Conservation (phyloP, 2,329 filamentous ascomycete genomes). For the Trichoderma arundinaceum region DNA sequence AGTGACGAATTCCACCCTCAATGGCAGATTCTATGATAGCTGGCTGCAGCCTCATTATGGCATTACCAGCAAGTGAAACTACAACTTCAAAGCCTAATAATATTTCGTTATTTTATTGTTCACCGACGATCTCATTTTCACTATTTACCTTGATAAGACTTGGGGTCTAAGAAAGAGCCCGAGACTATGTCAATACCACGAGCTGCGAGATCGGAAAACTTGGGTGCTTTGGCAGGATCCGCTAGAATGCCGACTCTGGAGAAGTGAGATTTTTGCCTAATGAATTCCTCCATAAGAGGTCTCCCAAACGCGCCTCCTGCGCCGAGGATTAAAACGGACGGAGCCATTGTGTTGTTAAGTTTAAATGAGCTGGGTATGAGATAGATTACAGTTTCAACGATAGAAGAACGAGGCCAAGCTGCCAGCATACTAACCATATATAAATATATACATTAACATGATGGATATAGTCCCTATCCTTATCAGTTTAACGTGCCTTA, state of each 20-base stretch:
- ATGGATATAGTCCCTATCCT: neutral
- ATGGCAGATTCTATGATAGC: constrained; percentile 14
- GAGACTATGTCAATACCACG: constrained; percentile 3
- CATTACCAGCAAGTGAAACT: constrained; percentile 12
- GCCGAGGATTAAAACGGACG: constrained; percentile 11
- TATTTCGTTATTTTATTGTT: neutral
- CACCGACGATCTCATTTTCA: fast-evolving
- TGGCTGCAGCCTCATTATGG: constrained; percentile 16
- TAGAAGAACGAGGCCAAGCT: neutral
- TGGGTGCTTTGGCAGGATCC: constrained; percentile 15
- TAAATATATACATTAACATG: neutral
- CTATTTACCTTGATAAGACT: constrained; percentile 1
- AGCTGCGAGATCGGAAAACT: constrained; percentile 10
- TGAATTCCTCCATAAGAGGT: constrained; percentile 11
- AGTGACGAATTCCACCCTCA: constrained; percentile 12
- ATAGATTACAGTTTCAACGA: neutral
- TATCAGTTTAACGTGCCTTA: neutral
- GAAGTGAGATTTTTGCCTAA: constrained; percentile 8
- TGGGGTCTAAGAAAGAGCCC: constrained; percentile 7
- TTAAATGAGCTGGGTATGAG: neutral
- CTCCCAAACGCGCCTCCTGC: constrained; percentile 14
- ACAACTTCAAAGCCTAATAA: constrained; percentile 11
- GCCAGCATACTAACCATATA: neutral
- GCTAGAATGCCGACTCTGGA: constrained; percentile 4
- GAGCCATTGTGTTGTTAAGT: neutral